phyloP scores from a whole-genome alignment of 768 basidiomycete species.

The Scleroderma bovista region DNA sequence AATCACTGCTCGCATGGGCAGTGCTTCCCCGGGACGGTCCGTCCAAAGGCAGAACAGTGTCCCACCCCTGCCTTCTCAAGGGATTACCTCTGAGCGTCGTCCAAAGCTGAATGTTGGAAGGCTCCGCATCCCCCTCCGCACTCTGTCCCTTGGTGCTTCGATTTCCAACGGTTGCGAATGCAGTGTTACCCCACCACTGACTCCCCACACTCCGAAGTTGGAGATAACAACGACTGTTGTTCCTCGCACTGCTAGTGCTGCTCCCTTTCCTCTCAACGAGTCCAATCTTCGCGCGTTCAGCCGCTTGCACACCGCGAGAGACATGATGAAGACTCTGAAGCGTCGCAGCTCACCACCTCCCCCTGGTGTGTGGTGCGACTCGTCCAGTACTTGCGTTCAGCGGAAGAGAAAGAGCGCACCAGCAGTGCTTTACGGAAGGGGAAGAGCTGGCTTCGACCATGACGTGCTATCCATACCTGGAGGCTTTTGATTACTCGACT shows the following conservation, averaged over 20 bases:
- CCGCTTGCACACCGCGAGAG: constrained; percentile 51
- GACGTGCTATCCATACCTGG: constrained; percentile 54
- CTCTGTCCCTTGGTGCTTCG: constrained; percentile 12
- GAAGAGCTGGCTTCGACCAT: constrained; percentile 53
- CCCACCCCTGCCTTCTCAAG: constrained; percentile 1
- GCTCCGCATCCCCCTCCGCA: constrained; percentile 37
- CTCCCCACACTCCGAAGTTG: constrained; percentile 37
- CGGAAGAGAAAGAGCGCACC: constrained; percentile 59
- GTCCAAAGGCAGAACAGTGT: neutral
- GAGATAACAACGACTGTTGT: constrained; percentile 46
- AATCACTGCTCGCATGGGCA: constrained; percentile 58
- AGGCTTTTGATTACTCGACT: constrained; percentile 40
- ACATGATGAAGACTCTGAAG: constrained; percentile 62
- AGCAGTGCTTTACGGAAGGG: constrained; percentile 47
- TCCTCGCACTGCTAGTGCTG: constrained; percentile 38
- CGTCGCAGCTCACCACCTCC: constrained; percentile 42
- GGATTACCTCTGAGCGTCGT: constrained; percentile 14
- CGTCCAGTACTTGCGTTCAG: constrained; percentile 29
- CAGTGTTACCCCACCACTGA: constrained; percentile 21
- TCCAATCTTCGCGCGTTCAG: constrained; percentile 46
- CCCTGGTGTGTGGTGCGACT: constrained; percentile 6
- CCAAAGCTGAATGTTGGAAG: constrained; percentile 34
- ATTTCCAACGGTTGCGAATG: constrained; percentile 3
- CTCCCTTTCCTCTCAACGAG: constrained; percentile 47
- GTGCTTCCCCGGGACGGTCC: neutral